Conservation (phyloP, 2,329 filamentous ascomycete genomes). For the Penicillium brevicompactum region DNA sequence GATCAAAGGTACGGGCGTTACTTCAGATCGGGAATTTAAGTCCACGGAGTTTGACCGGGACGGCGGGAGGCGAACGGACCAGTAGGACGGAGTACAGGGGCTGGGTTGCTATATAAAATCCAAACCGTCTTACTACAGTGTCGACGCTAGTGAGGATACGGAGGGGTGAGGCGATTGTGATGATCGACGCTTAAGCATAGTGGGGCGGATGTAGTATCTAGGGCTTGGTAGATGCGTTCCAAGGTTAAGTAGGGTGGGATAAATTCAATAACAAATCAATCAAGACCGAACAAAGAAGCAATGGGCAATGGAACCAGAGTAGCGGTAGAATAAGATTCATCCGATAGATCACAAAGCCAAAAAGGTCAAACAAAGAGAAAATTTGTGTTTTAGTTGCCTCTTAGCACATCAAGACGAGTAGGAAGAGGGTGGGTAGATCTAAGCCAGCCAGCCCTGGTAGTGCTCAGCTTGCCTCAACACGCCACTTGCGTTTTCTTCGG, state of each 20-base stretch:
- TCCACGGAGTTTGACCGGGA: not conserved
- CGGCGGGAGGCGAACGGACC: conserved; percentile 2
- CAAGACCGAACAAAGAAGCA: not conserved
- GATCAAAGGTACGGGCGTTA: not conserved
- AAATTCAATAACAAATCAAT: not conserved
- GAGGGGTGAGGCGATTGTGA: not conserved
- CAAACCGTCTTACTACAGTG: not conserved
- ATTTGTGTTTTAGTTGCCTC: conserved; percentile 1
- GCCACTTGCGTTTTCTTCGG: not conserved
- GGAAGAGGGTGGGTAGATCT: not conserved
- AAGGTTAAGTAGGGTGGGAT: too few species aligned
- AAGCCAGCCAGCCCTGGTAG: conserved; percentile 2
- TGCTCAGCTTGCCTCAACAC: not conserved
- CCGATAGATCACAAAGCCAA: conserved; percentile 20
- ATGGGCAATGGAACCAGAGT: not conserved
- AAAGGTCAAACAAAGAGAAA: conserved; percentile 4
- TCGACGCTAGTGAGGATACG: not conserved
- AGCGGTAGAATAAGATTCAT: not conserved
- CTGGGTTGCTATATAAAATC: not conserved
- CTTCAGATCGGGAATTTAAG: not conserved
- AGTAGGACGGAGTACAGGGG: not conserved
- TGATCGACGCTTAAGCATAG: conserved; percentile 1
- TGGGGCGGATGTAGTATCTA: not conserved
- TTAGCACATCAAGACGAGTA: not conserved
- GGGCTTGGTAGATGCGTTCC: not conserved